Percentiles rank a stretch among this genome's conserved stretches.
Conservation (phyloP, 2,329 filamentous ascomycete species). For the Claviceps maximensis region DNA sequence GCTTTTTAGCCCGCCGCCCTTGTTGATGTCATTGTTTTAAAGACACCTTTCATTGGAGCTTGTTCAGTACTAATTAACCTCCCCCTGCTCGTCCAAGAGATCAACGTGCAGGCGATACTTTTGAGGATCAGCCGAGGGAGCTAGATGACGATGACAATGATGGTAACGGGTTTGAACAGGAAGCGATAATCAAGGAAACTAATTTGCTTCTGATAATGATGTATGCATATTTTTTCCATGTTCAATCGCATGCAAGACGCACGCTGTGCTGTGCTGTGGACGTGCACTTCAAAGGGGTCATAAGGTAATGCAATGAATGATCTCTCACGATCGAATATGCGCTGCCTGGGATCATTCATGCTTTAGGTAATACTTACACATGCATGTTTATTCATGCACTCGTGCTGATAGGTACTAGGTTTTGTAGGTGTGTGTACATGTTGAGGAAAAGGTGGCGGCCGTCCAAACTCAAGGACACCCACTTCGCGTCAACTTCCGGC, state of each 20-base stretch:
- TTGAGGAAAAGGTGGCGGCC: background rate
- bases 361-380: too few species aligned
- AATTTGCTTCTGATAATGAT: too few species aligned
- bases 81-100: background rate
- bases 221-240: too few species aligned
- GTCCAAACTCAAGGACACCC: constrained; percentile 1
- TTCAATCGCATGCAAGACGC: background rate
- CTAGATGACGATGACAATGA: background rate
- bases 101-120: background rate
- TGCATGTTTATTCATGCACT: too few species aligned
- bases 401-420: too few species aligned
- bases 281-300: too few species aligned
- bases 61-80: background rate
- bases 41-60: too few species aligned
- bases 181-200: too few species aligned
- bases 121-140: background rate
- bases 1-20: background rate
- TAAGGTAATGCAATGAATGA: background rate
- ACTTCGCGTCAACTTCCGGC: constrained; percentile 1
- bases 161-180: too few species aligned
- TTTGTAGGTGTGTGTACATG: background rate
- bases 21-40: constrained; percentile 1
- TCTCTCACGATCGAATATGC: background rate
- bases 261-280: background rate
- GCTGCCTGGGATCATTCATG: background rate